Base-by-base conservation (phyloP, 2,329 filamentous ascomycete species). In the Xylariales sp. region DNA sequence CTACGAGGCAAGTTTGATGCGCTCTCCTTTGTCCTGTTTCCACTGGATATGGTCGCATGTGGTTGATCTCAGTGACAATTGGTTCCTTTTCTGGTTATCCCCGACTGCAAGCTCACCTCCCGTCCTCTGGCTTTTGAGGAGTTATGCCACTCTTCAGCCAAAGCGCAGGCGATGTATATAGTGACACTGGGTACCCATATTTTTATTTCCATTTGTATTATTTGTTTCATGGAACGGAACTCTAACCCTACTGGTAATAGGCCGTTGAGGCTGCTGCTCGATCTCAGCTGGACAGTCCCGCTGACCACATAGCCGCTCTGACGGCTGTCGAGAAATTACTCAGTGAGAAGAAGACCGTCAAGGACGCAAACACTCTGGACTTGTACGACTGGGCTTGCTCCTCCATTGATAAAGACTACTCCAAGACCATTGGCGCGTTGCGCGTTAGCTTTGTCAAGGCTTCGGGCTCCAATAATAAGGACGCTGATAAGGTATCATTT, bases 351-450 rank as follows among this genome's bases (percentile, higher is more conserved):
- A 64, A 60, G 4, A 58, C 60, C 10, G 52, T 75, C 37, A 66
- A 67, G 31, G 76, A 79, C 43, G 56, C 65, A 4, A 72, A 76
- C 38, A 59, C 62, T 11, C 53, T 79, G 8, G 72, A 76, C 42
- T 60, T 81, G 15, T 67, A 76, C 17, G 75, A 78, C 44, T 77
- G 73, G 66, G 69, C 74, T 2, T 62, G 65, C n/a, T 55, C 55
- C 3, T 62, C 66, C 1, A 42, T 70, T 4, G 59, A 66, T 11
- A 52, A 62, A 12, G 63, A 69, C 17, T 77, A 70, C 33, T 41
- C 64, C 0, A 57, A 66, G 38, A 72, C 67, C 1, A 55, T 80
- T 6, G 76, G 76, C 0, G 56, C 63, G 3, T 59, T 81, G 41
- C 65, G 72, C 16, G 59, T 62, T 10, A 63, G 70, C 21, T 64